These are phyloP conservation scores for Flaveria trinervia DNA, from an alignment of 129 eudicot genomes.

Conservation along the genomic window DNA sequence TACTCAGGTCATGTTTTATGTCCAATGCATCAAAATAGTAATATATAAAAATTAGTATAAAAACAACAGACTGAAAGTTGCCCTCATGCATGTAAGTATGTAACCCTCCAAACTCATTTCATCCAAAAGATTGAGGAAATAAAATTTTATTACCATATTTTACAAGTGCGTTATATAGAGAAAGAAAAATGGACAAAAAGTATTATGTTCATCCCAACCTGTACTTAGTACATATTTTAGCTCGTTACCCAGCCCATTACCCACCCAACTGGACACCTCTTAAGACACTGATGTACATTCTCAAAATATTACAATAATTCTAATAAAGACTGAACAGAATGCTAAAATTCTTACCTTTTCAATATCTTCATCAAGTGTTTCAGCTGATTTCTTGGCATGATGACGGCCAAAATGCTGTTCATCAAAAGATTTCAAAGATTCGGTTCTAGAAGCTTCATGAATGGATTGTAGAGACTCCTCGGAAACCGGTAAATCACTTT, in stretches of 20 bases:
- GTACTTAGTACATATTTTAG: neutral
- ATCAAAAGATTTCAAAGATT: slow-evolving; percentile 65
- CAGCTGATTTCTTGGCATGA: slow-evolving; percentile 86
- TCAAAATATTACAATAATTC: neutral
- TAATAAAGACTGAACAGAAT: neutral
- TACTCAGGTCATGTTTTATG: no score
- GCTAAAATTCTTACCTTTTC: slow-evolving; percentile 54
- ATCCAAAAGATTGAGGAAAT: no score
- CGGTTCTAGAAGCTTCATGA: slow-evolving; percentile 58
- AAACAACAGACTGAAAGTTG: neutral
- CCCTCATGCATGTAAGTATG: neutral
- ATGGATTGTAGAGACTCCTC: slow-evolving; percentile 52
- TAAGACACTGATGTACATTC: neutral
- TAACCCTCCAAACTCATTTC: neutral
- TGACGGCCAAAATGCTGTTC: slow-evolving; percentile 96
- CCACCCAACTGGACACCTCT: neutral
- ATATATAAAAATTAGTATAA: neutral
- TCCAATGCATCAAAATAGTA: neutral
- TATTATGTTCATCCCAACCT: neutral
- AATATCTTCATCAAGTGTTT: slow-evolving; percentile 66
- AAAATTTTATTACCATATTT: no score
- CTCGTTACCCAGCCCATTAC: neutral
- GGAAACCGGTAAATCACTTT: slow-evolving; percentile 55
- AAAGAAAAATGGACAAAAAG: neutral
- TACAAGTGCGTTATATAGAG: neutral